A percentile compares a stretch with the other conserved stretches of the same genome.
phyloP scores from a whole-genome alignment of 108 stramenopile genomes.

The Skeletonema marinoi region DNA sequence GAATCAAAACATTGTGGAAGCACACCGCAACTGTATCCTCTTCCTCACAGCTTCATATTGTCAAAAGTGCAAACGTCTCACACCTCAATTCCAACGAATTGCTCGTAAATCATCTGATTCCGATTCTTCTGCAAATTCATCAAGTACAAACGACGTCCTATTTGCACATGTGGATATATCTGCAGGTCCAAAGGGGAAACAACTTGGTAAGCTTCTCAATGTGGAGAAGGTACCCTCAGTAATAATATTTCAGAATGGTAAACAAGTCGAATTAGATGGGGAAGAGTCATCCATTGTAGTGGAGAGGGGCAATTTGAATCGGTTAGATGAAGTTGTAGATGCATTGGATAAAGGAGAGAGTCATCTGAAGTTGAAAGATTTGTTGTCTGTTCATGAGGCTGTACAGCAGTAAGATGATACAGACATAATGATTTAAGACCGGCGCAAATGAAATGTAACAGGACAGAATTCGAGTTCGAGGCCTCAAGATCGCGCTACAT shows the following conservation, averaged over 20 bases:
- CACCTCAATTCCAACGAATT: constrained; percentile 58
- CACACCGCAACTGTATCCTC: constrained; percentile 49
- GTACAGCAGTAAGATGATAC: background rate
- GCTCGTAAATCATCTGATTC: constrained; percentile 51
- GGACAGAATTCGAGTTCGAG: too few relatives aligned
- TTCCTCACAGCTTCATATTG: constrained; percentile 74
- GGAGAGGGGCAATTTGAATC: constrained; percentile 9
- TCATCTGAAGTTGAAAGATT: constrained; percentile 2
- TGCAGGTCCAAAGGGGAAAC: constrained; percentile 50
- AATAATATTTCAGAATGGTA: constrained; percentile 57
- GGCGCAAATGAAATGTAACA: too few relatives aligned
- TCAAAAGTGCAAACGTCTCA: constrained; percentile 59
- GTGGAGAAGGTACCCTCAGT: constrained; percentile 76
- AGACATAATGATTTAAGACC: background rate
- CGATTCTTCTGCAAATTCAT: constrained; percentile 10
- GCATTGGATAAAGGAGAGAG: constrained; percentile 2
- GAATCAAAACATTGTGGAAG: constrained; percentile 44
- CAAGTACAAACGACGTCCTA: constrained; percentile 6
- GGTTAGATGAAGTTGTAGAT: background rate
- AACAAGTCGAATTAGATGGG: constrained; percentile 16
- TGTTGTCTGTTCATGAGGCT: background rate
- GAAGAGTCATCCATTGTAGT: constrained; percentile 10
- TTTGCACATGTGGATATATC: constrained; percentile 66
- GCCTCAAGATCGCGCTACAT: too few relatives aligned
- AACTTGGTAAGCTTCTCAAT: constrained; percentile 44